Base-by-base conservation (phyloP, 208 protist genomes). In the Trypanosoma boissoni region DNA sequence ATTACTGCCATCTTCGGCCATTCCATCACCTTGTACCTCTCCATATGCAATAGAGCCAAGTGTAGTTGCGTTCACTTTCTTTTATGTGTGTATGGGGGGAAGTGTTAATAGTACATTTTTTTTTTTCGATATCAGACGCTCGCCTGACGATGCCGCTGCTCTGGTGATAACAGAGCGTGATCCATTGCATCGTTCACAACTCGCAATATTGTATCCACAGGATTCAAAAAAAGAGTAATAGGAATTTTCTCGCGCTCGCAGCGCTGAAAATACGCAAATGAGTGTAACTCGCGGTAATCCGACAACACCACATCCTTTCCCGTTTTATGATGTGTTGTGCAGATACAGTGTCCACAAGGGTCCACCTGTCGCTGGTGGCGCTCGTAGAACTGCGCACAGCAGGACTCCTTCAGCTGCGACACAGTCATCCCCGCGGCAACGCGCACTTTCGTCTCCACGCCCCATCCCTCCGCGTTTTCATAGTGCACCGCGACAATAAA, bases 401-500 rank as follows among this genome's bases (percentile, higher is more conserved):
- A 56, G 29, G 27, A 27, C 34, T 49, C 31, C 41, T 61, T 68
- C 21, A 68, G 31, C 28, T 56, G 43, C 2, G 27, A n/a, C n/a
- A 68, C 63, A 12, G 63, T 68, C 63, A 68, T 58, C 16, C 63
- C 53, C 20, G 53, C 41, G 1, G n/a, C 23, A 2, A 58, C 63
- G 0, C 26, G 28, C 29, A 56, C 24, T 28, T 68, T 68, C 27
- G 63, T 54, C 39, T 68, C 20, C 18, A 68, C 29, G 37, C 42
- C 46, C 63, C 63, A 68, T 14, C 24, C 54, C 1, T 61, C 53
- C 5, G n/a, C 29, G 37, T 52, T 58, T 34, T 18, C 32, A 34
- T 54, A 68, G 45, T 68, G 63, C 37, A 68, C 53, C 32, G 53
- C 45, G 37, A 68, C 54, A 42, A 68, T 68, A 34, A 68, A 53